Evolutionary conservation across 2,329 filamentous ascomycete species (phyloP), one percentile per base, ranked within the genome.

Genomic region (Fusarium armeniacum): DNA sequence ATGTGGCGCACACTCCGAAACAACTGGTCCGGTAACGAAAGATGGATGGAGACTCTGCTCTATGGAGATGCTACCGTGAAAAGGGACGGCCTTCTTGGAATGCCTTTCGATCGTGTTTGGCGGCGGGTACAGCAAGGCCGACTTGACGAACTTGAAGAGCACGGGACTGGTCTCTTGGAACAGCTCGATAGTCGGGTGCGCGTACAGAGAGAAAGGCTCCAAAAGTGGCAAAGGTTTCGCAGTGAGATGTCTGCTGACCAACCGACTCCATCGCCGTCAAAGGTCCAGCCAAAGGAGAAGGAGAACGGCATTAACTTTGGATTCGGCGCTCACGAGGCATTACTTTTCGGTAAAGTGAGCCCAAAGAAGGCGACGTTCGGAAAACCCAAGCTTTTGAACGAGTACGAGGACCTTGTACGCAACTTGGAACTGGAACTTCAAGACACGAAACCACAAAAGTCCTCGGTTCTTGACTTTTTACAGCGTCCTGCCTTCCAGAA

Each of bases 11-110:
- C 86, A 4, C 81, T 94, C 32, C 84, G 86, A 36, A 89, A 90
- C 65, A 93, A 93, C 70, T 97, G 94, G 94, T 84, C 92, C 16
- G 94, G 93, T 3, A 89, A 90, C 73, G 87, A 90, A 62, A 86
- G 88, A 58, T 95, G 93, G 90, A 85, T 93, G 72, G 86, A 93
- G 49, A 84, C 88, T 3, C 81, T 97, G 22, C 77, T 96, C 0
- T 84, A 90, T 52, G 92, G 92, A 3, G 90, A 93, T 46, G 82
- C 83, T 22, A 82, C 82, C 10, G 80, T 83, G 3, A 82, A 82
- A 28, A 86, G 83, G 33, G 91, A 92, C 64, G 85, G 83, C 0
- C 81, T 96, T n/a, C 77, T 97, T 16, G 85, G 85, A 3, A 85
- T 85, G 36, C 83, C 88, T 0, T 96, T 94, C 67, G 87, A 92